Base-by-base conservation (phyloP, 1,139 yeast species). In the Groenewaldozyma auringiensis region DNA sequence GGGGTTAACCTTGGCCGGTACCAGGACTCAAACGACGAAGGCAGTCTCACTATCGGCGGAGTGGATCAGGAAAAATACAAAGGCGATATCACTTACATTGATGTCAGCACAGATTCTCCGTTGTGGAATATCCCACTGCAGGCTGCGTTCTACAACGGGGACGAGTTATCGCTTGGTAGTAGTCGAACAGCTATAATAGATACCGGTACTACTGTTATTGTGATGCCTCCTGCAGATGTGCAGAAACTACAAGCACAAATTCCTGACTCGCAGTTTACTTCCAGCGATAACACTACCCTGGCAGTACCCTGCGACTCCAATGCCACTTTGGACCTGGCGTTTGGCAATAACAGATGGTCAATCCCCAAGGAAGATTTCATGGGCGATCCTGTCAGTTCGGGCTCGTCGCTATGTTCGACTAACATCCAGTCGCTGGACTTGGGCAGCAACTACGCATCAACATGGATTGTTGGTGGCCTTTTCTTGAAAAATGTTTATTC, bases 131-230 rank as follows among this genome's bases (percentile, higher is more conserved):
- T 79, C 14, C 62, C 64, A 18, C 60, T 79, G 27, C 68, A 69
- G 16, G 55, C 59, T 8, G 66, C 76, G 13, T 61, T 53, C 37
- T 59, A 71, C 11, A 66, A 68, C 47, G 65, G 63, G 3, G 54
- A 57, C 22, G 41, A 44, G 9, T 63, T 70, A n/a, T 51, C 56
- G 3, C 71, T 72, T 47, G 56, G 57, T 43, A 61, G 60, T 0
- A 18, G 52, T 8, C 67, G 79, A 59, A 57, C 65, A 2, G 81
- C 78, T 3, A 69, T 80, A 38, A 66, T 81, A 22, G 88, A 81
- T 57, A 77, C 84, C 11, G 87, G 86, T 16, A 79, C 86, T 1
- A 80, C 86, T 0, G 75, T 82, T 2, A 62, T 80, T 21, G 76
- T 78, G 4, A 62, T 79, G 43, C 79, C 84, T 2, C 63, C 72